Evolutionary conservation across 495 filamentous ascomycete species (phyloP).

Genomic region (Aspergillus saccharolyticus): DNA sequence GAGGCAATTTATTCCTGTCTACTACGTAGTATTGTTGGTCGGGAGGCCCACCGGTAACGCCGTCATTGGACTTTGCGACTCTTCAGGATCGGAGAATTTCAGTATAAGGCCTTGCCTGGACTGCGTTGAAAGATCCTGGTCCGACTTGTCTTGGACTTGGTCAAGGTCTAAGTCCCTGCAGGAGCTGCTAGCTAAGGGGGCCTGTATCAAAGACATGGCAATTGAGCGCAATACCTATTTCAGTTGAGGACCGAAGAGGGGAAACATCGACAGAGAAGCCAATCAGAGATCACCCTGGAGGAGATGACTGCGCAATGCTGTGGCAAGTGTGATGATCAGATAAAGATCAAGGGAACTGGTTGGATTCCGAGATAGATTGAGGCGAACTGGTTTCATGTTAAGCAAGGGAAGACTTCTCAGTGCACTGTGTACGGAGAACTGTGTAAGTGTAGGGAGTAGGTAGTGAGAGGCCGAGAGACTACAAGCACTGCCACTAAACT

Average conservation of each 20-base stretch:
- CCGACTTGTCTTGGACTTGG: background rate
- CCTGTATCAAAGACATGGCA: background rate
- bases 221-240: too few relatives aligned
- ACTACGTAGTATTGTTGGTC: background rate
- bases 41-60: background rate
- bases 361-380: background rate
- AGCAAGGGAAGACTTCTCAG: background rate
- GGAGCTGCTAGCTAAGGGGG: background rate
- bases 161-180: slow-evolving; percentile 6
- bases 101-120: background rate
- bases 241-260: background rate
- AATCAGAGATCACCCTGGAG: background rate
- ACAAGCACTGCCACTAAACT: background rate
- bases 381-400: slow-evolving; percentile 3
- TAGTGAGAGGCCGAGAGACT: too few relatives aligned
- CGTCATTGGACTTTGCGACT: background rate
- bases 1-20: too few relatives aligned
- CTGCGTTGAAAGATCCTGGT: background rate
- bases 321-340: slow-evolving; percentile 2
- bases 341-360: background rate
- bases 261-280: background rate
- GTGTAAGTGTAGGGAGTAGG: background rate
- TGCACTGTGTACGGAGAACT: background rate
- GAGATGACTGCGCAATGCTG: background rate
- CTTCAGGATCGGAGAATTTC: background rate